Percentiles rank a stretch among this genome's conserved stretches.
Conservation (phyloP, 2,329 filamentous ascomycete genomes). For the Emmonsia crescens region DNA sequence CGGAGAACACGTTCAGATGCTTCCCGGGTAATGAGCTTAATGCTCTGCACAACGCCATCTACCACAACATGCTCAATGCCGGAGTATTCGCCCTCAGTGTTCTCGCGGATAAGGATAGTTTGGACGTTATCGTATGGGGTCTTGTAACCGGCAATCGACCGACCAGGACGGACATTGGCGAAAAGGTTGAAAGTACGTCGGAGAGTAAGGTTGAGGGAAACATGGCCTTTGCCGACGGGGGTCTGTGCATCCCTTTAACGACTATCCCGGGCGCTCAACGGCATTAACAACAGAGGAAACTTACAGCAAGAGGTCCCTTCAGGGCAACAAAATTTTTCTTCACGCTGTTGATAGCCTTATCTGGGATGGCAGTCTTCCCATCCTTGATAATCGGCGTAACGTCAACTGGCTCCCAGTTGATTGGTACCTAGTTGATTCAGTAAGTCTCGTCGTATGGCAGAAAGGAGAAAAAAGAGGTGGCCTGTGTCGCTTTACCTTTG, state of each 20-base stretch:
- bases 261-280: background rate
- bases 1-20: constrained; percentile 91
- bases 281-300: constrained; percentile 23
- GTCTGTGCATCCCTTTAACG: constrained; percentile 44
- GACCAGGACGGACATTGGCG: constrained; percentile 96
- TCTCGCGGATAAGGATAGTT: constrained; percentile 96
- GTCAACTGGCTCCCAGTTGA: constrained; percentile 95
- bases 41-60: constrained; percentile 95
- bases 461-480: background rate
- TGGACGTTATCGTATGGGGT: constrained; percentile 96
- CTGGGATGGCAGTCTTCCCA: constrained; percentile 89
- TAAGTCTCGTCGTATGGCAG: background rate
- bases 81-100: constrained; percentile 99
- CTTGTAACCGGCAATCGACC: constrained; percentile 94
- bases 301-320: constrained; percentile 91
- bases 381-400: constrained; percentile 89
- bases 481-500: constrained; percentile 53
- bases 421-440: constrained; percentile 54
- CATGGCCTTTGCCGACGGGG: constrained; percentile 95
- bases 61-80: constrained; percentile 98
- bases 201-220: constrained; percentile 96
- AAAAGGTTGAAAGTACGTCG: constrained; percentile 99
- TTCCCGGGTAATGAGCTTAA: constrained; percentile 96
- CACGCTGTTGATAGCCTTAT: constrained; percentile 87
- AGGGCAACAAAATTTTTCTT: constrained; percentile 93